phyloP scores from a whole-genome alignment of 2,329 filamentous ascomycete species.

The Neocatenulostroma microsporum region DNA sequence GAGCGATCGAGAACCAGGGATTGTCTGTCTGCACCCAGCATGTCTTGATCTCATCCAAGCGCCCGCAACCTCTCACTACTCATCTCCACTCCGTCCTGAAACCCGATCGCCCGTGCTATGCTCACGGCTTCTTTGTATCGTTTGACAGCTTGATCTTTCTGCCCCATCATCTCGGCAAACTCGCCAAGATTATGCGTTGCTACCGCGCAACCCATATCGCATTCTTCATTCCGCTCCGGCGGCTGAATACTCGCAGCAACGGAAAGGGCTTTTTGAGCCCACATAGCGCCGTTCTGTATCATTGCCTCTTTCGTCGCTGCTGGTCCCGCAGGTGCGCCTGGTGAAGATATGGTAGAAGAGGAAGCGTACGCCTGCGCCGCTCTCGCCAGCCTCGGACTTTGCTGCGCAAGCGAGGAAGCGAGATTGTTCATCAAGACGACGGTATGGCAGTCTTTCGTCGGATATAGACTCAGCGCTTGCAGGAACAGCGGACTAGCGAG shows the following conservation, averaged over 20 bases:
- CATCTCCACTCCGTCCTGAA: conserved; percentile 38
- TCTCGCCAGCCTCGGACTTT: conserved; percentile 35
- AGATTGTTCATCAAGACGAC: conserved; percentile 83
- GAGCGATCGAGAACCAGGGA: no score
- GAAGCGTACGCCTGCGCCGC: conserved; percentile 25
- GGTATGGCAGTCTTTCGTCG: conserved; percentile 61
- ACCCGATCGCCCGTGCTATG: conserved; percentile 45
- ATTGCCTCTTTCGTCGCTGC: conserved; percentile 48
- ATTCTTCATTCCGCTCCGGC: conserved; percentile 64
- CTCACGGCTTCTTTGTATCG: conserved; percentile 62
- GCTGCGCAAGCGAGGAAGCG: conserved; percentile 64
- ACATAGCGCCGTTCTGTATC: conserved; percentile 63
- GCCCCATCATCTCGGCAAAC: conserved; percentile 67
- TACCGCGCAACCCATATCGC: conserved; percentile 73
- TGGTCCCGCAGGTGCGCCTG: conserved; percentile 35
- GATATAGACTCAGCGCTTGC: conserved; percentile 66
- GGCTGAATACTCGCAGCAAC: conserved; percentile 59
- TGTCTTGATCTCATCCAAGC: no score
- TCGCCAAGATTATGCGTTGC: conserved; percentile 83
- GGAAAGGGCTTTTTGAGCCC: conserved; percentile 69
- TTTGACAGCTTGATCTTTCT: conserved; percentile 55
- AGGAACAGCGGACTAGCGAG: conserved; percentile 80
- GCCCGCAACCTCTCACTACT: conserved; percentile 35
- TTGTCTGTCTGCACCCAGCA: no score
- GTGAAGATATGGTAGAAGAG: conserved; percentile 28